Base-by-base conservation (phyloP, 176 grass and related monocot species). In the bread wheat (Triticum aestivum) region DNA sequence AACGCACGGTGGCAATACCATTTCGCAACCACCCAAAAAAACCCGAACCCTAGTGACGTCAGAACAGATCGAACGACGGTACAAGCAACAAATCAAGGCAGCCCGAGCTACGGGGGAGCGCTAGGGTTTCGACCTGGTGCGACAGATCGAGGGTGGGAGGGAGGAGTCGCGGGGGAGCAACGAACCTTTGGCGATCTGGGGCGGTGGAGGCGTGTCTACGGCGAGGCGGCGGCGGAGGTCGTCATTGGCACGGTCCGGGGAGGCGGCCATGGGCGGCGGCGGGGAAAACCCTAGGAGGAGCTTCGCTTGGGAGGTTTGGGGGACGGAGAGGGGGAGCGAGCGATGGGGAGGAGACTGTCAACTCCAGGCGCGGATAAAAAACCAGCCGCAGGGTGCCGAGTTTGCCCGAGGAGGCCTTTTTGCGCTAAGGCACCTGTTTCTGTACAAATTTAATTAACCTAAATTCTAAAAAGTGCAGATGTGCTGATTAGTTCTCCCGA, bases 121-220 rank as follows among this genome's bases (percentile, higher is more conserved):
- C 81, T 85, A 84, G 83, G 90, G 88, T 82, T 89, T 70, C 79
- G 9, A 35, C 26, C 21, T 14, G 45, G 29, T 3, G 52, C 51
- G 64, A 39, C 15, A 76, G 75, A 90, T 81, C 67, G 59, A 90
- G 64, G 65, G 61, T 69, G 76, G 69, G 69, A 10, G 21, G 14
- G 74, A 32, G 42, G 51, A 90, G 62, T 29, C 15, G 51, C 56
- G 59, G 34, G 34, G 29, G 12, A 77, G 73, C 26, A 47, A 21
- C 47, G 8, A 29, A 99, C 97, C 97, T 99, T 83, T 97, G 73
- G 83, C 21, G 80, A 84, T 89, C 66, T 88, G 97, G 8, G 83
- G 94, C 61, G 81, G 83, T 20, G 90, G 84, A 65, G 86, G 83
- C 47, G 89, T 69, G 47, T 94, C 94, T 73, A 99, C 90, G 56